phyloP scores from a whole-genome alignment of 345 rosid genomes.

The Erucastrum elatum region DNA sequence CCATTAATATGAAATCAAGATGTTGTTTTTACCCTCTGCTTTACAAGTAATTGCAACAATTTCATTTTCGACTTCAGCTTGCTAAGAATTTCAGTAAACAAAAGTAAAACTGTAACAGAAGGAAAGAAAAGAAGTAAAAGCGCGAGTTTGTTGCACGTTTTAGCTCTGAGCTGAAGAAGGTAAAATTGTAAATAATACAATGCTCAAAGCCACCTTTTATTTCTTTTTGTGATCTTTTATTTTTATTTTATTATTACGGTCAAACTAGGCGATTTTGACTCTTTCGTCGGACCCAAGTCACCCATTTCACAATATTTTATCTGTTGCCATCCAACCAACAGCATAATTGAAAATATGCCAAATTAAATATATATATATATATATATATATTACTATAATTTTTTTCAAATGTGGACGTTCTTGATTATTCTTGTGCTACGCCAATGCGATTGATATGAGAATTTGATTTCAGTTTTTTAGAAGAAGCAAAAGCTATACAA shows the following conservation, averaged over 20 bases:
- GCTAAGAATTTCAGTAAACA: neutral
- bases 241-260: neutral
- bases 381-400: neutral
- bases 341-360: neutral
- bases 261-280: conserved; percentile 37
- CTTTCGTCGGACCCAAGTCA: conserved; percentile 24
- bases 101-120: neutral
- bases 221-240: neutral
- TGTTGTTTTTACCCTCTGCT: neutral
- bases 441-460: neutral
- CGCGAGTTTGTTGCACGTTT: conserved; percentile 32
- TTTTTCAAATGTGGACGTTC: neutral
- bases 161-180: neutral
- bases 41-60: neutral
- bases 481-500: neutral
- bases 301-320: conserved; percentile 19
- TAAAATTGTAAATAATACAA: neutral
- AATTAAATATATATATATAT: neutral
- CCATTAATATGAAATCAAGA: neutral
- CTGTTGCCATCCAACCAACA: neutral
- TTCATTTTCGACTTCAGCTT: no score
- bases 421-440: neutral
- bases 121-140: neutral
- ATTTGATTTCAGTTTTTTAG: neutral
- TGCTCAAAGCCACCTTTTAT: neutral